Conservation (phyloP, 2,329 filamentous ascomycete genomes). For the Catunica adiposa region DNA sequence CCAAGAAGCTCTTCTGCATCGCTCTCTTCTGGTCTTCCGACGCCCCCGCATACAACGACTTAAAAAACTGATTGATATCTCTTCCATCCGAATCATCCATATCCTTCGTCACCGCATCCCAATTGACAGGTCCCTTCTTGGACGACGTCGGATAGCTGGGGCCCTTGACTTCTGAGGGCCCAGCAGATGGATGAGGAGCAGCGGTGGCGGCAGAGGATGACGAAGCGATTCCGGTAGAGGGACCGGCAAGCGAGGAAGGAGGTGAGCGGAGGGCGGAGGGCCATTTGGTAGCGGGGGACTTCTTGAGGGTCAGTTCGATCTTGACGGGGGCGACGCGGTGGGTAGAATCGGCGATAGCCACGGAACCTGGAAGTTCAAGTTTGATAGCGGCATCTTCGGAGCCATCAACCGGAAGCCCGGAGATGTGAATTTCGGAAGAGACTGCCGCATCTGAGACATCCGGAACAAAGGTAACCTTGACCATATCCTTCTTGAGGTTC, state of each 20-base stretch:
- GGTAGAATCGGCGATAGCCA: constrained; percentile 31
- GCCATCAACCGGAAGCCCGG: constrained; percentile 8
- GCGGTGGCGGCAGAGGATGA: constrained; percentile 9
- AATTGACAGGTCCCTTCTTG: constrained; percentile 68
- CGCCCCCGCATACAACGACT: constrained; percentile 64
- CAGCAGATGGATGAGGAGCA: neutral
- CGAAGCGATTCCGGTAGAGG: constrained; percentile 19
- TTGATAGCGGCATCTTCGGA: constrained; percentile 5
- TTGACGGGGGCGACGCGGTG: constrained; percentile 58
- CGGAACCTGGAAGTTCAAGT: neutral
- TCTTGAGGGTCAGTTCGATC: constrained; percentile 59
- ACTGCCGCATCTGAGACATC: constrained; percentile 14
- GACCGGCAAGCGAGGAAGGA: constrained; percentile 7
- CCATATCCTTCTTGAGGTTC: constrained; percentile 25
- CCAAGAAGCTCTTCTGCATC: constrained; percentile 94
- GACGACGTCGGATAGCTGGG: constrained; percentile 71
- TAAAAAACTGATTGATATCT: constrained; percentile 72
- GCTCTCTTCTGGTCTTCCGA: constrained; percentile 69
- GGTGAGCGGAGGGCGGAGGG: constrained; percentile 17
- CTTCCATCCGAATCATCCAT: constrained; percentile 35
- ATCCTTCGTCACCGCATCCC: constrained; percentile 56
- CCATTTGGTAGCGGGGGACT: constrained; percentile 56
- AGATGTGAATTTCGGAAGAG: constrained; percentile 1
- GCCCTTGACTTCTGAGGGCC: too few relatives aligned
- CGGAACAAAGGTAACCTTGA: constrained; percentile 21